A percentile compares a stretch with the other conserved stretches of the same genome.
phyloP scores from a whole-genome alignment of 140 eudicot species.

The Flaveria floridana region DNA sequence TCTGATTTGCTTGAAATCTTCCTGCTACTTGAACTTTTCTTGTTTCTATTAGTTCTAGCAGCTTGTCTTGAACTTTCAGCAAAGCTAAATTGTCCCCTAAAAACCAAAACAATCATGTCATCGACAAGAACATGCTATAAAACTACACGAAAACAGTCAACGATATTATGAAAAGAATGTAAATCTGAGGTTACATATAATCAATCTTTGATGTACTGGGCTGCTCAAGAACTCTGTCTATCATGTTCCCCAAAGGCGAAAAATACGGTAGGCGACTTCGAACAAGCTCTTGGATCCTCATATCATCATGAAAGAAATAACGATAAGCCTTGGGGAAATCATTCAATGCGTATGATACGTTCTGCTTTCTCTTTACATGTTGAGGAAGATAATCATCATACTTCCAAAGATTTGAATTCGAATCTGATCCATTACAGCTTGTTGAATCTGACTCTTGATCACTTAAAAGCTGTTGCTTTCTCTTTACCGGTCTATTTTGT shows the following conservation, averaged over 20 bases:
- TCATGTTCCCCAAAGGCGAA: slow-evolving; percentile 38
- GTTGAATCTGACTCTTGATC: slow-evolving; percentile 9
- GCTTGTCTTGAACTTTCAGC: slow-evolving; percentile 48
- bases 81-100: slow-evolving; percentile 68
- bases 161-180: neutral
- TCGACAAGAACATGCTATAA: neutral
- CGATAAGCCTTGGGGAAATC: slow-evolving; percentile 56
- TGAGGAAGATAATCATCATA: slow-evolving; percentile 22
- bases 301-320: slow-evolving; percentile 65
- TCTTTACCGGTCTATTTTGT: slow-evolving; percentile 35
- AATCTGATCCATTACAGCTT: slow-evolving; percentile 23
- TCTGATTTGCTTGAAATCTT: slow-evolving; percentile 29
- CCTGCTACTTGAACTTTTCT: slow-evolving; percentile 37
- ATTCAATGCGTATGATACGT: slow-evolving; percentile 39
- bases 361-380: slow-evolving; percentile 22
- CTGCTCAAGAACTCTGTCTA: slow-evolving; percentile 38
- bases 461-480: slow-evolving; percentile 30
- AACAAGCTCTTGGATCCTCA: slow-evolving; percentile 67
- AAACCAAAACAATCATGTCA: slow-evolving; percentile 28
- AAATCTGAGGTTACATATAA: slow-evolving; percentile 55
- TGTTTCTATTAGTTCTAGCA: slow-evolving; percentile 26
- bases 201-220: slow-evolving; percentile 55
- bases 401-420: slow-evolving; percentile 19
- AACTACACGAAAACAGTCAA: neutral
- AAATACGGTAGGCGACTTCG: slow-evolving; percentile 60